Base-by-base conservation (phyloP, 305 asterid genomes). In the Fraxinus latifolia region DNA sequence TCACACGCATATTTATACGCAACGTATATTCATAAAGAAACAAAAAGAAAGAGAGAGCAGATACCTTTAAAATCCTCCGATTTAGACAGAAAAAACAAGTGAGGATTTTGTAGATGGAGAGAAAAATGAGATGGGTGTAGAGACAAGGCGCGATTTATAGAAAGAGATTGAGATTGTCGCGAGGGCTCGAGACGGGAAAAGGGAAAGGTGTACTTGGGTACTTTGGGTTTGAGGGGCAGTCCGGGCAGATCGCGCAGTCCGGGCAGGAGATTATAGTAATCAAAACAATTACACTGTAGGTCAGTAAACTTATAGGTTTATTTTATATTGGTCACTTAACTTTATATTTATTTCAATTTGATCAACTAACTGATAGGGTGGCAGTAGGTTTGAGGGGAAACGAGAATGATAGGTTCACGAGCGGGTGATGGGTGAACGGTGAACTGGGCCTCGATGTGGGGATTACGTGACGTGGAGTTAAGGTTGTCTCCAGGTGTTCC, bases 181-280 rank as follows among this genome's bases (percentile, higher is more conserved):
- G 70, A 29, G 65, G 39, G 47, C 47, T 33, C 47, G 44, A 39
- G 68, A 76, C 70, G 70, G 79, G 44, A 14, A 47, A 76, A 50
- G 70, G 23, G 65, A 21, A 44, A 55, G 70, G 36, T 77, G 71
- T 31, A 29, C 80, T 76, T 76, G 75, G 39, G 36, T 76, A 44
- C 79, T 27, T 27, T 31, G 79, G 21, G 37, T 25, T 44, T 27
- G 70, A 33, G 37, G 71, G 80, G 80, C 71, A 77, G 80, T 77
- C 27, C 39, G 80, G 80, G 80, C 80, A 77, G 80, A 27, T 77
- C 71, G 70, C 25, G 80, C 68, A 25, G 80, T 8, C 27, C 7
- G 42, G 80, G 42, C 70, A 47, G 60, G 3, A 21, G 67, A 76
- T 76, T 70, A 70, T 70, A 65, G 36, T 29, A 71, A 32, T n/a